Evolutionary conservation across 331 rosid genomes (phyloP), one percentile per base, ranked within the genome.

Genomic region (Arachis monticola): DNA sequence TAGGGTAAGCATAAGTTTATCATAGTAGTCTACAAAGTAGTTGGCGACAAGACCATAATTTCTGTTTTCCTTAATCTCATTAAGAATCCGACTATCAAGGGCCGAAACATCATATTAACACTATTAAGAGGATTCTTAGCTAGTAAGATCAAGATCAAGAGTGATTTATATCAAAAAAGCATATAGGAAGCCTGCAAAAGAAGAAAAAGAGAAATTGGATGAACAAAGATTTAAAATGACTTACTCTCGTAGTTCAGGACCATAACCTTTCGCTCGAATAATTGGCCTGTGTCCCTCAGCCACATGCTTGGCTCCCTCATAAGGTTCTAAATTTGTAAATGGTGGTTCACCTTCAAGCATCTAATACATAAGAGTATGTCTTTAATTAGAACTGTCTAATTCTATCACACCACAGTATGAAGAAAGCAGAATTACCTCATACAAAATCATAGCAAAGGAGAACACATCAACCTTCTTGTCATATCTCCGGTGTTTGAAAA

Each of bases 271-370:
- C 41, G 88, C 67, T 53, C 88, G 96, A 77, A 91, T 85, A 45
- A 60, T 44, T 2, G 98, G 98, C 64, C 98, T 87, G 77, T 82
- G 88, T 79, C 98, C 98, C 50, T 93, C 98, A 6, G 97, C 89
- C 59, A 93, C 96, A 12, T 77, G 83, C 81, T 86, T 93, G 69
- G 98, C 98, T 48, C 93, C 98, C 6, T 91, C 98, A 56, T 93
- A 91, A 75, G 98, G 93, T 83, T 93, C 96, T 45, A 86, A 85
- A 78, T 66, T 82, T 46, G 98, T 40, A 51, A 91, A 88, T n/a
- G 98, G 98, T 46, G 96, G 93, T 52, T 87, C 91, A 50, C 98
- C 98, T 83, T 93, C 98, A 67, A 93, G 92, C 97, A 93, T 93
- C 98, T 93, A 89, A 89, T 74, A 59, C 74, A 81, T 78, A 80